These are phyloP conservation scores for Hypoxylon sp. DNA, from an alignment of 2,329 filamentous ascomycete species.

Conservation along the genomic window DNA sequence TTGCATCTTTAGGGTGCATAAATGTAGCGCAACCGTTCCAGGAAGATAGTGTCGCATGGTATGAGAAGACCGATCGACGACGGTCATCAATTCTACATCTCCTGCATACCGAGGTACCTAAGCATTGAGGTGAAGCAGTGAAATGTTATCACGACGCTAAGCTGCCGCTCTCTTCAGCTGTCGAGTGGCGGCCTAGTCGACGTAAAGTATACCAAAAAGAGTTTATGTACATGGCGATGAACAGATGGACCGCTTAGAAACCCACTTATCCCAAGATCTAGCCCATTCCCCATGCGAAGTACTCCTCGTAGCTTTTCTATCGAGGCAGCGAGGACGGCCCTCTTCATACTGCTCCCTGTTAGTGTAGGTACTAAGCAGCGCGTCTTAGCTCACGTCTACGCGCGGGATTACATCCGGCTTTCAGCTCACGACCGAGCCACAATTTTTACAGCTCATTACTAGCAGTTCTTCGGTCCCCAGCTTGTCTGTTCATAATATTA, in stretches of 20 bases:
- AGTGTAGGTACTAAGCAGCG: background rate
- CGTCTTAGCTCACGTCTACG: background rate
- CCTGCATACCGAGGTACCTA: background rate
- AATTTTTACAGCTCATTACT: background rate
- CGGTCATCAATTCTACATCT: no score
- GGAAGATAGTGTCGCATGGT: background rate
- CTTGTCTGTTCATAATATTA: background rate
- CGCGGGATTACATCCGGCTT: background rate
- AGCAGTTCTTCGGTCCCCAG: background rate
- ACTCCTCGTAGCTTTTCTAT: background rate
- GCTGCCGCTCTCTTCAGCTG: background rate
- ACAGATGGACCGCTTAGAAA: background rate
- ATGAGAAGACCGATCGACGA: background rate
- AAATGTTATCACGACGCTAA: background rate
- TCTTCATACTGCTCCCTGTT: background rate
- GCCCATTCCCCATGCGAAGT: slow-evolving; percentile 10
- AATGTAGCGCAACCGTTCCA: no score
- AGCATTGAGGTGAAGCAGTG: background rate
- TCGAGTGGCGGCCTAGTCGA: background rate
- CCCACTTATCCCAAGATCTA: slow-evolving; percentile 17
- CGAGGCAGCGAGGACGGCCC: no score
- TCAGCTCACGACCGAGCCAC: background rate
- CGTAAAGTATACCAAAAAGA: background rate
- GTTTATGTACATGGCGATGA: slow-evolving; percentile 1
- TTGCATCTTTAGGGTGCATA: slow-evolving; percentile 4